Conservation (phyloP, 768 basidiomycete species). For the Neoboletus magnificus region DNA sequence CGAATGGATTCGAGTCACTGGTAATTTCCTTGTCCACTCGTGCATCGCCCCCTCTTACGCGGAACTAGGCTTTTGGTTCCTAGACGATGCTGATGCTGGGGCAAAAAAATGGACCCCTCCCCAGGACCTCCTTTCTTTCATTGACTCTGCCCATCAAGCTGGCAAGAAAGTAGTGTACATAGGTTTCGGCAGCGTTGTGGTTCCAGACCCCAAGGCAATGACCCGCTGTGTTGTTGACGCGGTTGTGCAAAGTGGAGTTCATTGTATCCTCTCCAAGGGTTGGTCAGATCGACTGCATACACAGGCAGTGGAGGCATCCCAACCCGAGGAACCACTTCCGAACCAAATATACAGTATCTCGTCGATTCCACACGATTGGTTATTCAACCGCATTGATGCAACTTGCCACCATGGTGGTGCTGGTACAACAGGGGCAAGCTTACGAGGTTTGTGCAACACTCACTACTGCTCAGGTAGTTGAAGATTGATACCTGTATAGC, state of each 20-base stretch:
- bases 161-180: conserved; percentile 95
- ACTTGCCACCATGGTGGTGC: conserved; percentile 98
- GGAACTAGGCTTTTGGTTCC: conserved; percentile 87
- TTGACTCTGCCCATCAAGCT: conserved; percentile 67
- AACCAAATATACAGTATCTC: conserved; percentile 79
- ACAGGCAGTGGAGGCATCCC: conserved; percentile 56
- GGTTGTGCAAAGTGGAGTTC: conserved; percentile 79
- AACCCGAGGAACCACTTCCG: conserved; percentile 68
- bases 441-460: conserved; percentile 62
- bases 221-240: conserved; percentile 89
- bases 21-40: conserved; percentile 36
- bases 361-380: conserved; percentile 93
- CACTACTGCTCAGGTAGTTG: neutral
- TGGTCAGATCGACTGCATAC: conserved; percentile 90
- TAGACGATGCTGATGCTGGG: conserved; percentile 88
- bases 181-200: conserved; percentile 96
- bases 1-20: conserved; percentile 95
- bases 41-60: conserved; percentile 6
- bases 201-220: conserved; percentile 91
- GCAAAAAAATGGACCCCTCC: conserved; percentile 90
- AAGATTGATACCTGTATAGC: conserved; percentile 41
- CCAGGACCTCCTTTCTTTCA: conserved; percentile 73
- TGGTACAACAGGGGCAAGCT: conserved; percentile 92
- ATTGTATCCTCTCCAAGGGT: conserved; percentile 93
- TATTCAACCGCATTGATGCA: conserved; percentile 92